phyloP scores from a whole-genome alignment of 805 yeast species.

The Nakazawaea ernobii region DNA sequence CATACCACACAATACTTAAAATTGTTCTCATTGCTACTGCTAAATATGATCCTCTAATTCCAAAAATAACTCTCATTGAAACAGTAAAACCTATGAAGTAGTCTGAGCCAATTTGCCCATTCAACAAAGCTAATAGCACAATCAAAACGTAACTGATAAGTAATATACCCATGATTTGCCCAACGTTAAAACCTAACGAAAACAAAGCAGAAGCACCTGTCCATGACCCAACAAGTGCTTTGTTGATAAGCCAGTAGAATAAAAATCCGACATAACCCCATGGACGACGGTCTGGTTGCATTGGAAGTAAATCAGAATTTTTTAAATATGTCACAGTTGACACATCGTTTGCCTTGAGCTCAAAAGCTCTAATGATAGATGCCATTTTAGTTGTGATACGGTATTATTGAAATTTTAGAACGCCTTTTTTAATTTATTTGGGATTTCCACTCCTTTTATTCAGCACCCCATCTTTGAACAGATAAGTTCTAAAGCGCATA shows the following conservation, averaged over 20 bases:
- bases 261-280: constrained; percentile 26
- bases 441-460: neutral
- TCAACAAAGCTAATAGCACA: constrained; percentile 36
- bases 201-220: constrained; percentile 31
- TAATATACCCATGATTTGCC: constrained; percentile 37
- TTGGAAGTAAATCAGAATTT: constrained; percentile 28
- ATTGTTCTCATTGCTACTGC: constrained; percentile 33
- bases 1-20: constrained; percentile 17
- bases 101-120: constrained; percentile 41
- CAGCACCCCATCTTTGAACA: neutral
- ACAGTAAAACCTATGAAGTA: constrained; percentile 48
- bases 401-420: no score
- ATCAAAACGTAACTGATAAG: constrained; percentile 41
- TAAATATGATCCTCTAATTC: constrained; percentile 36
- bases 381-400: neutral
- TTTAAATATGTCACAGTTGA: constrained; percentile 14
- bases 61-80: constrained; percentile 40
- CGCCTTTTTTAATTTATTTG: neutral
- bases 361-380: neutral
- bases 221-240: constrained; percentile 31
- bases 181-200: constrained; percentile 37
- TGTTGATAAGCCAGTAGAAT: constrained; percentile 31
- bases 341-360: constrained; percentile 1
- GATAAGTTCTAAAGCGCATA: no score
- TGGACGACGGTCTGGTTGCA: constrained; percentile 21